Evolutionary conservation across 116 monocot species (phyloP).

Genomic region (Thalassia testudinum): DNA sequence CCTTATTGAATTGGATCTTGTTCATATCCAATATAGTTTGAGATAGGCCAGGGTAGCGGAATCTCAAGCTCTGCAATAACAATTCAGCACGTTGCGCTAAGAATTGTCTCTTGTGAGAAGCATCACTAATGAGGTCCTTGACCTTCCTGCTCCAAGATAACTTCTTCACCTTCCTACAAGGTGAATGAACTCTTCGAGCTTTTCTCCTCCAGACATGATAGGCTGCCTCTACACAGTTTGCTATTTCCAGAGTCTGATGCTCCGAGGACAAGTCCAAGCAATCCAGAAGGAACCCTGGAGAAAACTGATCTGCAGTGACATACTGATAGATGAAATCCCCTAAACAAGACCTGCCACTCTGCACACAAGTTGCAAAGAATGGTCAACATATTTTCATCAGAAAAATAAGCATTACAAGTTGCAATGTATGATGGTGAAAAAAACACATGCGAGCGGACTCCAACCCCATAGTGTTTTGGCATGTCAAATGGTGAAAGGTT

Average conservation of each 20-base stretch:
- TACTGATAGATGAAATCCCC: conserved; percentile 84
- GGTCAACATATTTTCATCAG: neutral
- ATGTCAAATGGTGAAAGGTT: too few species aligned
- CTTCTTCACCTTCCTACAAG: conserved; percentile 39
- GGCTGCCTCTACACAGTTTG: conserved; percentile 76
- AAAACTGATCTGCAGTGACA: conserved; percentile 78
- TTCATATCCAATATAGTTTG: conserved; percentile 87
- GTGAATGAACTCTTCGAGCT: conserved; percentile 22
- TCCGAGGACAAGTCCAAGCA: conserved; percentile 82
- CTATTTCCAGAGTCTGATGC: conserved; percentile 73
- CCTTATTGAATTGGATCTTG: conserved; percentile 93
- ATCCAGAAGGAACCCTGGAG: conserved; percentile 67
- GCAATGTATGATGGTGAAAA: too few species aligned
- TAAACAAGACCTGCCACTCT: conserved; percentile 85
- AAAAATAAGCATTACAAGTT: too few species aligned
- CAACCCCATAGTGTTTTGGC: too few species aligned
- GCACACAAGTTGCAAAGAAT: conserved; percentile 2
- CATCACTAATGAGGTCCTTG: conserved; percentile 39
- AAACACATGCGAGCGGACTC: too few species aligned
- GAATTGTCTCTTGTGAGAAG: conserved; percentile 29
- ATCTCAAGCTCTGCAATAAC: conserved; percentile 54
- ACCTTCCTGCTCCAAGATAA: conserved; percentile 57
- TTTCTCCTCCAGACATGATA: conserved; percentile 71
- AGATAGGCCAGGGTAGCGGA: conserved; percentile 70
- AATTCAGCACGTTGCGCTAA: conserved; percentile 54